These are phyloP conservation scores for Mariannaea elegans DNA, from an alignment of 2,329 filamentous ascomycete species.

Conservation along the genomic window DNA sequence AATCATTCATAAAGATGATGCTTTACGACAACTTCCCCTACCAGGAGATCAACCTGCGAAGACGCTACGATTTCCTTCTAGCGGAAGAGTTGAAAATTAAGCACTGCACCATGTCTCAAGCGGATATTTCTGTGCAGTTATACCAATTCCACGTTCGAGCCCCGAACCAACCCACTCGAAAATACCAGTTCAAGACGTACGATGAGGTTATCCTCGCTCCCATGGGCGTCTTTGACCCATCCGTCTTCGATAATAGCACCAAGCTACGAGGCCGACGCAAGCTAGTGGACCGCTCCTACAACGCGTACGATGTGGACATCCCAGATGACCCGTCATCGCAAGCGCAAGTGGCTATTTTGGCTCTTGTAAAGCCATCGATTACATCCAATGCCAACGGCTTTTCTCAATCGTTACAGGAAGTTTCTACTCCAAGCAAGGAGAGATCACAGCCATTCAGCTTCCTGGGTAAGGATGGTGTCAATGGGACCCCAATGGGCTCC, in stretches of 20 bases:
- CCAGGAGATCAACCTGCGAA: slow-evolving; percentile 88
- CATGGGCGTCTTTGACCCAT: slow-evolving; percentile 92
- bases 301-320: slow-evolving; percentile 87
- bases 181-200: slow-evolving; percentile 96
- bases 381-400: slow-evolving; percentile 55
- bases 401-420: slow-evolving; percentile 53
- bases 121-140: slow-evolving; percentile 86
- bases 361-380: slow-evolving; percentile 68
- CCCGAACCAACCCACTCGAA: slow-evolving; percentile 86
- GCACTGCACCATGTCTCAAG: slow-evolving; percentile 90
- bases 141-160: slow-evolving; percentile 92
- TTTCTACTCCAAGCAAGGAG: slow-evolving; percentile 70
- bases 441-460: slow-evolving; percentile 74
- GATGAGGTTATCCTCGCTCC: slow-evolving; percentile 95
- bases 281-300: slow-evolving; percentile 86
- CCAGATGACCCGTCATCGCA: slow-evolving; percentile 90
- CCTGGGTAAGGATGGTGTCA: slow-evolving; percentile 71
- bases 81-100: slow-evolving; percentile 96
- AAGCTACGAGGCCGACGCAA: slow-evolving; percentile 85
- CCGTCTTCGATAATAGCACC: slow-evolving; percentile 81
- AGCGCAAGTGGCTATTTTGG: slow-evolving; percentile 77
- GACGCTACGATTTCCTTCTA: slow-evolving; percentile 90
- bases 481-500: slow-evolving; percentile 83
- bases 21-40: slow-evolving; percentile 96
- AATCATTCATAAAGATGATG: slow-evolving; percentile 98